Percentiles rank a stretch among this genome's conserved stretches.
These are phyloP conservation scores for Pseudocercospora crystallina DNA, from an alignment of 2,329 filamentous ascomycete genomes.

Conservation along the genomic window DNA sequence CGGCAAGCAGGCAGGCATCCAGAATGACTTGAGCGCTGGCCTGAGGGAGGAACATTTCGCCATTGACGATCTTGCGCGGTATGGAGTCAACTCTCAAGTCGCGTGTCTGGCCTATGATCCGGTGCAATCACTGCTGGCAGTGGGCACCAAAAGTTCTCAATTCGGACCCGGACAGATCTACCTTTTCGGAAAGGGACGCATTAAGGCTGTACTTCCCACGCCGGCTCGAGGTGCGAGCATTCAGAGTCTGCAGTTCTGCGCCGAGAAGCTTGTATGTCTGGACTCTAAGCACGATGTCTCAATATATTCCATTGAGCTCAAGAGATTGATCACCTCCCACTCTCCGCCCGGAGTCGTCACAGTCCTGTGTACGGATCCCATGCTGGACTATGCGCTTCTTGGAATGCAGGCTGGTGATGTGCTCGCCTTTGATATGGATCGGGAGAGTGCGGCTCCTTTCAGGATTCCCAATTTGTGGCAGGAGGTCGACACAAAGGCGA, in stretches of 20 bases:
- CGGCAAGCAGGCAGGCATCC: slow-evolving; percentile 89
- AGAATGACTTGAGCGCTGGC: slow-evolving; percentile 82
- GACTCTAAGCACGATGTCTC: slow-evolving; percentile 83
- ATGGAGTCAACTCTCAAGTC: slow-evolving; percentile 67
- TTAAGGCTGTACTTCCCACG: slow-evolving; percentile 72
- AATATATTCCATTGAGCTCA: slow-evolving; percentile 76
- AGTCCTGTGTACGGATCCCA: slow-evolving; percentile 76
- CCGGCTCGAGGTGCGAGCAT: slow-evolving; percentile 69
- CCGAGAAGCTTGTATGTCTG: slow-evolving; percentile 78
- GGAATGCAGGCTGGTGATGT: slow-evolving; percentile 69
- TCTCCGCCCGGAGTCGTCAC: slow-evolving; percentile 75
- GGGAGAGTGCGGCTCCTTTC: slow-evolving; percentile 73
- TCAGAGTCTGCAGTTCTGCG: slow-evolving; percentile 77
- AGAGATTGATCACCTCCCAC: slow-evolving; percentile 65
- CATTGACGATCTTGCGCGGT: slow-evolving; percentile 77
- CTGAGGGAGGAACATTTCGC: slow-evolving; percentile 75
- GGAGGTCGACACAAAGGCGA: slow-evolving; percentile 66
- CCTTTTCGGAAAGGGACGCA: slow-evolving; percentile 78
- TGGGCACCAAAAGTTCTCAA: slow-evolving; percentile 84
- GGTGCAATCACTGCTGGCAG: slow-evolving; percentile 85
- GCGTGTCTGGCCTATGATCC: slow-evolving; percentile 89
- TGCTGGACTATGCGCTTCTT: slow-evolving; percentile 89
- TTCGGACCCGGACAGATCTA: slow-evolving; percentile 87
- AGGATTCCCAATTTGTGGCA: slow-evolving; percentile 85
- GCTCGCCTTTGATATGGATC: slow-evolving; percentile 88